phyloP scores from a whole-genome alignment of 2,329 filamentous ascomycete genomes.

The Alternaria novae-zelandiae region DNA sequence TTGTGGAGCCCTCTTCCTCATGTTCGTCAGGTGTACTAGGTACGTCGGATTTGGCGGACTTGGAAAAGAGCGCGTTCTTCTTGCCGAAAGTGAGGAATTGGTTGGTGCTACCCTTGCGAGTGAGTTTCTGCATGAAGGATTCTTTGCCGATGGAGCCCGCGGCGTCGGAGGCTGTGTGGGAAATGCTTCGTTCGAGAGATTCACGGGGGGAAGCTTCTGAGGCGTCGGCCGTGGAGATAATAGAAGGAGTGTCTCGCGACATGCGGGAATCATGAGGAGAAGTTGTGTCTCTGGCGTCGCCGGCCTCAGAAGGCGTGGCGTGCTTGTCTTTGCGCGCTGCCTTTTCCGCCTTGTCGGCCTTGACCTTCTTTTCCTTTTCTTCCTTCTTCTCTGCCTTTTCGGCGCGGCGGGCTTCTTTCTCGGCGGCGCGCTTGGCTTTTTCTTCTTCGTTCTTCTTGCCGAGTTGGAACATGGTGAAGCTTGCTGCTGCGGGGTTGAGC shows the following conservation, averaged over 20 bases:
- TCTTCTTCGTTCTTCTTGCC: slow-evolving; percentile 44
- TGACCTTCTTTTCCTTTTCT: slow-evolving; percentile 49
- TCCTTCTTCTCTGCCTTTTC: slow-evolving; percentile 44
- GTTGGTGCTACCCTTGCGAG: slow-evolving; percentile 54
- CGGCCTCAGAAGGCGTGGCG: slow-evolving; percentile 31
- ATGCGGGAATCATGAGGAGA: slow-evolving; percentile 44
- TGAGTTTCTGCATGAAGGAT: slow-evolving; percentile 58
- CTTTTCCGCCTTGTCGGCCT: slow-evolving; percentile 42
- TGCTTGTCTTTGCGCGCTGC: slow-evolving; percentile 44
- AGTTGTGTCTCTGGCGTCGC: slow-evolving; percentile 34
- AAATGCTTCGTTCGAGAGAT: slow-evolving; percentile 49
- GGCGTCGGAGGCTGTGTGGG: slow-evolving; percentile 46
- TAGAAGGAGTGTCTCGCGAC: slow-evolving; percentile 52
- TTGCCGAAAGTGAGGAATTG: slow-evolving; percentile 55
- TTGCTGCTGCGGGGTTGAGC: slow-evolving; percentile 87
- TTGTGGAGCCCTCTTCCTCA: slow-evolving; percentile 41
- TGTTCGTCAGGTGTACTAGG: slow-evolving; percentile 48
- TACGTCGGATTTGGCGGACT: slow-evolving; percentile 35
- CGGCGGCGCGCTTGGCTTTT: slow-evolving; percentile 41
- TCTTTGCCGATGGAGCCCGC: slow-evolving; percentile 50
- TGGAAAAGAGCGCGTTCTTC: slow-evolving; percentile 42
- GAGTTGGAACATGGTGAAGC: slow-evolving; percentile 66
- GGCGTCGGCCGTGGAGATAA: slow-evolving; percentile 49
- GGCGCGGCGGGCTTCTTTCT: slow-evolving; percentile 46
- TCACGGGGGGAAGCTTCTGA: slow-evolving; percentile 48